These are phyloP conservation scores for Eucalyptus polybractea DNA, from an alignment of 345 rosid genomes.

Conservation along the genomic window DNA sequence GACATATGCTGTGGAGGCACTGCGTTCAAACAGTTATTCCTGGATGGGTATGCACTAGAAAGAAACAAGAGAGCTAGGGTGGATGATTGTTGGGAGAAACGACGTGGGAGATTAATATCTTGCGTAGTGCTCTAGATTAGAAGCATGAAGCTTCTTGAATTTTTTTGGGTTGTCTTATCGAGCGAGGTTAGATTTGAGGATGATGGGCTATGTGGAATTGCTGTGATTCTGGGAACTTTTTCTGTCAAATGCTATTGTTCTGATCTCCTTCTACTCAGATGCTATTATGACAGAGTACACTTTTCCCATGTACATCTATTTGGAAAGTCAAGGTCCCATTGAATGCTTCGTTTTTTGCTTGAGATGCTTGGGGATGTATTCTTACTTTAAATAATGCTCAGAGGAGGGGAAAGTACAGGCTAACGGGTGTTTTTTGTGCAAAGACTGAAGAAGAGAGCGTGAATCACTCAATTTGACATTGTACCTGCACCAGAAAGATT, in stretches of 20 bases:
- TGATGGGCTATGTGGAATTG: not conserved
- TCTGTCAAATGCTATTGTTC: not conserved
- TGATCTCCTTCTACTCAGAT: not conserved
- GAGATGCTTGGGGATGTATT: not conserved
- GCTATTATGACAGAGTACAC: not conserved
- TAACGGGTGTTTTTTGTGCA: not conserved
- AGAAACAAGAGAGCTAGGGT: not conserved
- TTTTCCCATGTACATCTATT: not conserved
- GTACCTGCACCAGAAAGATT: not conserved
- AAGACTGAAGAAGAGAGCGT: not conserved
- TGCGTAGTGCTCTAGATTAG: not conserved
- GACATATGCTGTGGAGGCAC: not conserved
- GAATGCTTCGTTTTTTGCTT: not conserved
- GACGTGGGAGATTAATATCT: not conserved
- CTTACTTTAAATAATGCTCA: not conserved
- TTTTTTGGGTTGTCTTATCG: not conserved
- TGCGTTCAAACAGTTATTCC: not conserved
- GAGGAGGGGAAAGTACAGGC: not conserved
- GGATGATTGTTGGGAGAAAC: not conserved
- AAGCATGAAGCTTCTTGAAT: not conserved
- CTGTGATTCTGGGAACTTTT: not conserved
- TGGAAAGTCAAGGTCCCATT: not conserved
- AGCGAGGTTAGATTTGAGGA: not conserved
- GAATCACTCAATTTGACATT: not conserved
- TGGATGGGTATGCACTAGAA: not conserved